A percentile compares a stretch with the other conserved stretches of the same genome.
phyloP scores from a whole-genome alignment of 768 basidiomycete species.

The Trametes cubensis region DNA sequence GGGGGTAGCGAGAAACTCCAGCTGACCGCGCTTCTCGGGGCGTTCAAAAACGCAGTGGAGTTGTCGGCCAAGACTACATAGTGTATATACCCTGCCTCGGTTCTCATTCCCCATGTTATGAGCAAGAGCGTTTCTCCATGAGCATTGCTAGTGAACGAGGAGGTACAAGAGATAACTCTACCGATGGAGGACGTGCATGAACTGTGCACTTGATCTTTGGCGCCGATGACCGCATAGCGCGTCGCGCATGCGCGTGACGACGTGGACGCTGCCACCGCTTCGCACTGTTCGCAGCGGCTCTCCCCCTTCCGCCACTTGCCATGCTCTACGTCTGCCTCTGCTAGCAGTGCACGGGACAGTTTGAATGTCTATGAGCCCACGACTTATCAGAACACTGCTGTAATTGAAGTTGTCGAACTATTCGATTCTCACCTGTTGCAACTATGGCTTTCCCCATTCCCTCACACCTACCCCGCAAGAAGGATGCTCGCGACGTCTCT shows the following conservation, averaged over 20 bases:
- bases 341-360: not conserved
- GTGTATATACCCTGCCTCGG: not conserved
- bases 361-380: not conserved
- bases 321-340: not conserved
- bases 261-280: constrained; percentile 3
- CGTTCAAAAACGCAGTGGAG: constrained; percentile 93
- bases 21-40: constrained; percentile 85
- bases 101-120: not conserved
- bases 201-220: not conserved
- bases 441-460: constrained; percentile 77
- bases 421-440: not conserved
- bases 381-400: too few relatives aligned
- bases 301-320: not conserved
- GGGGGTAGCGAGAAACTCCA: constrained; percentile 96
- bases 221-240: constrained; percentile 9
- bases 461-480: constrained; percentile 69
- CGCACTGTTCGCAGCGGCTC: not conserved
- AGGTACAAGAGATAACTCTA: too few relatives aligned
- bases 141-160: too few relatives aligned
- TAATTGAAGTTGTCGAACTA: too few relatives aligned
- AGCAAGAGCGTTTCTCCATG: too few relatives aligned
- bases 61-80: constrained; percentile 50
- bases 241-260: constrained; percentile 4
- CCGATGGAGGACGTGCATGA: too few relatives aligned
- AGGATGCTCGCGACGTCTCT: constrained; percentile 63